These are phyloP conservation scores for Exophiala aquamarina DNA, from an alignment of 2,329 filamentous ascomycete genomes.

Conservation along the genomic window DNA sequence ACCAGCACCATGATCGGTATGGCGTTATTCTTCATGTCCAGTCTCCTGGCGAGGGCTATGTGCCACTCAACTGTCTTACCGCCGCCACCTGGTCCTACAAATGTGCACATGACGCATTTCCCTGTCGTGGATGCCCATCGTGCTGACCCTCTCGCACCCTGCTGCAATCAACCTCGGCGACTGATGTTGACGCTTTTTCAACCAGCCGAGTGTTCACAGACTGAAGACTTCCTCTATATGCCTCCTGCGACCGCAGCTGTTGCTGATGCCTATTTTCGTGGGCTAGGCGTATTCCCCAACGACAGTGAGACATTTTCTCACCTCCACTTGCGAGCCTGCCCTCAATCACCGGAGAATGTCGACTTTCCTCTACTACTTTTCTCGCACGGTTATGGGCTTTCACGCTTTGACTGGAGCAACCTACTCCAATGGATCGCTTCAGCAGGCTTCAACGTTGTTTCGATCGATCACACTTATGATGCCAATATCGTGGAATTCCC, in stretches of 20 bases:
- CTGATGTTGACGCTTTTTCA: not conserved
- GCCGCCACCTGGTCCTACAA: no score
- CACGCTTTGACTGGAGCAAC: constrained; percentile 32
- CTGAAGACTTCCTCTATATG: constrained; percentile 10
- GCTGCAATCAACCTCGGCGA: not conserved
- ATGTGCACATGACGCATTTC: no score
- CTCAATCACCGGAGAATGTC: not conserved
- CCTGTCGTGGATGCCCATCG: not conserved
- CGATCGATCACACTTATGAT: constrained; percentile 40
- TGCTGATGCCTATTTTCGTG: no score
- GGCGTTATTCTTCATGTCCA: no score
- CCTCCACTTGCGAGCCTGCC: not conserved
- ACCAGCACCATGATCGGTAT: no score
- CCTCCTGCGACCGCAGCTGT: no score
- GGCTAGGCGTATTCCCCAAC: no score
- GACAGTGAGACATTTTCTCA: constrained; percentile 18
- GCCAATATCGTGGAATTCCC: constrained; percentile 36
- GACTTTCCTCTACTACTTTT: constrained; percentile 33
- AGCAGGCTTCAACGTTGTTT: constrained; percentile 35
- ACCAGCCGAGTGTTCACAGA: constrained; percentile 30
- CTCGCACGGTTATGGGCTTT: constrained; percentile 31
- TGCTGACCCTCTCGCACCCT: no score
- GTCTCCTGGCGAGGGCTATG: no score
- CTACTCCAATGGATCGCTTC: constrained; percentile 35
- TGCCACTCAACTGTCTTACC: no score